Base-by-base conservation (phyloP, 2,329 filamentous ascomycete genomes). In the Coleophoma cylindrospora region DNA sequence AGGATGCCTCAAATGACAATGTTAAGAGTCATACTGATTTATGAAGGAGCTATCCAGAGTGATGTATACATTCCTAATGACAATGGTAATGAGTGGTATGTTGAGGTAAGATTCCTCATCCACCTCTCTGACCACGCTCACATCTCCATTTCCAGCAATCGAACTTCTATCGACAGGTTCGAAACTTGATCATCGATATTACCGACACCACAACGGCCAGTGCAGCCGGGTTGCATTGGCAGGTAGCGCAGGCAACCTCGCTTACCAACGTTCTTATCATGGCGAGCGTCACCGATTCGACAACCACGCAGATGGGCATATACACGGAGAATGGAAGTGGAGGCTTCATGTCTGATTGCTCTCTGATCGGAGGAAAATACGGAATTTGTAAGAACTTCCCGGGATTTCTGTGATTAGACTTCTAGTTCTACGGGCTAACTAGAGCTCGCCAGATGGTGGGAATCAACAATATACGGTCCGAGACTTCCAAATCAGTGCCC, bases 151-250 rank as follows among this genome's bases (percentile, higher is more conserved):
- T 19, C 19, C 19, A 19, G 72, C 56, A 77, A 77, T 55, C 72
- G 75, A 69, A 70, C 56, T 87, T 87, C 66, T 83, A 74, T 61
- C 73, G 81, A 32, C 77, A 81, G 55, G 74, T 87, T 52, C 71
- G 81, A 14, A 87, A 88, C 60, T 72, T 88, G 45, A 69, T 81
- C 47, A 71, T 87, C 37, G 83, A 87, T 59, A 73, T 76, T 36
- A 81, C 76, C 1, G 64, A 66, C 1, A 70, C 74, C 3, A 68
- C 72, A 43, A 71, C 68, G 8, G n/a, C 34, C 21, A 22, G 10
- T 12, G 17, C 40, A 14, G 36, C 54, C 27, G 67, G 64, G 45
- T 73, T 78, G 45, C 75, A 78, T 56, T 79, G 75, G 74, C 74
- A 75, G 17, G 70, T 72, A 38, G 71, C 71, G 5, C 75, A 79